phyloP scores from a whole-genome alignment of 169 alveolate species.

The Cryptosporidium sp. region DNA sequence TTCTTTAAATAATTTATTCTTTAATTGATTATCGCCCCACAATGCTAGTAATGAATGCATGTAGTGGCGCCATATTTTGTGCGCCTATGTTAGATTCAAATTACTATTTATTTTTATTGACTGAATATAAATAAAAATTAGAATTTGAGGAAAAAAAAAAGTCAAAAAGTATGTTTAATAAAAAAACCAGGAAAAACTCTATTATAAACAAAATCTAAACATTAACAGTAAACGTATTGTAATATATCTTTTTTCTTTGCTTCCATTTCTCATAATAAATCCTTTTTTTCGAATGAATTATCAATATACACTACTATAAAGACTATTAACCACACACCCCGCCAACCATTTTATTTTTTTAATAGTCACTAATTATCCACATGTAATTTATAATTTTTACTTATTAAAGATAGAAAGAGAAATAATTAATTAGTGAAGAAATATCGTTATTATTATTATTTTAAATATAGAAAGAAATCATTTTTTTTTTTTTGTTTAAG shows the following conservation, averaged over 20 bases:
- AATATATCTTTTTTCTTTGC: not conserved
- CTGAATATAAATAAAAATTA: not conserved
- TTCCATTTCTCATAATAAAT: not conserved
- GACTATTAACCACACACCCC: not conserved
- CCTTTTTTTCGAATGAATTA: not conserved
- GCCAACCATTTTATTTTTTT: not conserved
- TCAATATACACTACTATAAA: not conserved
- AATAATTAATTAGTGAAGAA: not conserved
- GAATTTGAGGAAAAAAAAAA: not conserved
- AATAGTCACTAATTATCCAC: conserved; percentile 32
- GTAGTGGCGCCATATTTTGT: conserved; percentile 31
- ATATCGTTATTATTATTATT: too few species aligned
- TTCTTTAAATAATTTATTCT: not conserved
- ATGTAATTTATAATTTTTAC: conserved; percentile 4
- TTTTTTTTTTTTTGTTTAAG: not conserved
- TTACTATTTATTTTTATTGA: not conserved
- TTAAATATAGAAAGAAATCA: not conserved
- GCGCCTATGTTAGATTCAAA: conserved; percentile 10
- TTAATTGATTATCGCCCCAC: conserved; percentile 59
- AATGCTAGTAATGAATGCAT: conserved; percentile 65
- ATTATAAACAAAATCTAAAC: too few species aligned
- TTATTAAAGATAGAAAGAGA: not conserved
- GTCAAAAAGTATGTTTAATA: not conserved
- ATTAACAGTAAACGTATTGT: too few species aligned
- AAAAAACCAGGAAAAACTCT: not conserved